These are phyloP conservation scores for Pycnococcus provasolii DNA, from an alignment of 139 green algal genomes.

Conservation along the genomic window DNA sequence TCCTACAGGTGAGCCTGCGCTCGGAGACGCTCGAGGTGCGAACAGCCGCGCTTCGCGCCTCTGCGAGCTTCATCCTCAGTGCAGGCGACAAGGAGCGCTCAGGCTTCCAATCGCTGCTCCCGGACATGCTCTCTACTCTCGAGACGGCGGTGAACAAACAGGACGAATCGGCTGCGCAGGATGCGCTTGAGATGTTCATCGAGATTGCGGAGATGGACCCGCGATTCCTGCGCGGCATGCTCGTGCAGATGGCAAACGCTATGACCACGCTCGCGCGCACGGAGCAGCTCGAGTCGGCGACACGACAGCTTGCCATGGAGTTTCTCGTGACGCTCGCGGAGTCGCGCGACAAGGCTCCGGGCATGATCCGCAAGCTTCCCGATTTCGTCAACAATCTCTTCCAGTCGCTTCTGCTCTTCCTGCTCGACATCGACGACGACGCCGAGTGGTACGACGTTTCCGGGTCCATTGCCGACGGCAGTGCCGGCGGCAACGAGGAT, in stretches of 20 bases:
- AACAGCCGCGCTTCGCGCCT: too few species aligned
- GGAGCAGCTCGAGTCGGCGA: constrained; percentile 44
- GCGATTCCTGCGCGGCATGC: constrained; percentile 74
- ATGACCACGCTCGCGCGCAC: constrained; percentile 64
- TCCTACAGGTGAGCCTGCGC: too few species aligned
- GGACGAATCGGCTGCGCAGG: too few species aligned
- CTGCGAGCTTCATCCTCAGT: too few species aligned
- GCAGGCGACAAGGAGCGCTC: too few species aligned
- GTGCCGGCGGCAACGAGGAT: too few species aligned
- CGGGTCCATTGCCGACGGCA: too few species aligned
- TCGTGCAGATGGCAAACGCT: constrained; percentile 61
- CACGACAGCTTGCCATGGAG: constrained; percentile 71
- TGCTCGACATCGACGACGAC: constrained; percentile 90
- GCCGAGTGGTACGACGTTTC: constrained; percentile 65
- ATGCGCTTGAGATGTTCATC: constrained; percentile 87
- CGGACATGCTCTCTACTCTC: too few species aligned
- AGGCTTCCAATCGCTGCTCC: too few species aligned
- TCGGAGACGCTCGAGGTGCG: too few species aligned
- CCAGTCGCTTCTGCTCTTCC: constrained; percentile 64
- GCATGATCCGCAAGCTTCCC: constrained; percentile 89
- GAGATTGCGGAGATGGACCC: constrained; percentile 80
- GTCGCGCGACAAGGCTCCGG: constrained; percentile 73
- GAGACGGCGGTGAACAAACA: too few species aligned
- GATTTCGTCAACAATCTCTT: constrained; percentile 72
- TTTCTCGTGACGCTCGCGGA: constrained; percentile 91